Conservation (phyloP, 1,284 basidiomycete genomes). For the Fomitiporia mediterranea region DNA sequence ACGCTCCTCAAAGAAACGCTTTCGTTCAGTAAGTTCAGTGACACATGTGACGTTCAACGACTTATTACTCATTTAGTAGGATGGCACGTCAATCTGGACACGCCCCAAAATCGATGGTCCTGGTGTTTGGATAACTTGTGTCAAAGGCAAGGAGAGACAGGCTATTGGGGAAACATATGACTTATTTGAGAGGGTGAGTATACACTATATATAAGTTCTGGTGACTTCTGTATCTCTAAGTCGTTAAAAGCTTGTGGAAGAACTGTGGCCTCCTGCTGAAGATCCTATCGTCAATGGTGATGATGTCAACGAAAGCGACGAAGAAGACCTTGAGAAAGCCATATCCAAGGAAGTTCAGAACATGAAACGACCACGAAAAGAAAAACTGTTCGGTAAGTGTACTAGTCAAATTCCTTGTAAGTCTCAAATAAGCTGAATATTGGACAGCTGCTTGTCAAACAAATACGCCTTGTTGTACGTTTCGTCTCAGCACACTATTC, state of each 20-base stretch:
- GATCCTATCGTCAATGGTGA: constrained; percentile 26
- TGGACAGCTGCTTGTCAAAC: constrained; percentile 66
- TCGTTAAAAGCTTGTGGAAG: constrained; percentile 51
- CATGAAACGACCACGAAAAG: constrained; percentile 60
- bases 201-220: background rate
- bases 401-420: background rate
- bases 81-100: constrained; percentile 18
- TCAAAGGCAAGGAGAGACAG: constrained; percentile 76
- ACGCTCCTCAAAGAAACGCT: constrained; percentile 9
- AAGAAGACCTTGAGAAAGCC: constrained; percentile 58
- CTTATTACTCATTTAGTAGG: constrained; percentile 11
- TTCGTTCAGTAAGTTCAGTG: constrained; percentile 11
- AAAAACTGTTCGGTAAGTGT: constrained; percentile 59
- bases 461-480: constrained; percentile 68
- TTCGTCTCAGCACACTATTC: constrained; percentile 17
- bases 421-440: constrained; percentile 1
- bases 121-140: constrained; percentile 76
- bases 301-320: constrained; percentile 28
- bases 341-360: constrained; percentile 65
- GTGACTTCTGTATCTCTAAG: background rate
- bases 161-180: constrained; percentile 72
- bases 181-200: constrained; percentile 68
- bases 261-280: constrained; percentile 56
- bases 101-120: constrained; percentile 58
- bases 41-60: background rate